Base-by-base conservation (phyloP, 257 asterid genomes). In the Solanum okadae region DNA sequence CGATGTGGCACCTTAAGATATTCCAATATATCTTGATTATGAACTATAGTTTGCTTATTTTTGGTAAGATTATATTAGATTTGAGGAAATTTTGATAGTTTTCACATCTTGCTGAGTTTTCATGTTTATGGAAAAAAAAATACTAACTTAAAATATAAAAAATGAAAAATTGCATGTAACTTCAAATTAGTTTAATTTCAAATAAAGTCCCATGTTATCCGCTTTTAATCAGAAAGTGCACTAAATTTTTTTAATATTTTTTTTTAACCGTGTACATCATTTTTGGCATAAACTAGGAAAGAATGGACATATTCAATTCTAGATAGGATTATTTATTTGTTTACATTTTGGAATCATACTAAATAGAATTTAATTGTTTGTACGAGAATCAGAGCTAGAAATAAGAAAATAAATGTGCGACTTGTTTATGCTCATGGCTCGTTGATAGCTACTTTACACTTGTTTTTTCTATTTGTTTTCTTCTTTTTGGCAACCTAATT, bases 61-160 rank as follows among this genome's bases (percentile, higher is more conserved):
- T 20, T 59, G 10, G 0, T 59, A 59, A 1, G 25, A 59, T 20
- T 59, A 59, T 59, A 20, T 59, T 1, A 56, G 5, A 56, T 6
- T 56, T 59, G 10, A 20, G 25, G 0, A 7, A 59, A 8, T 59
- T 59, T 20, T 59, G 2, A 20, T 59, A 20, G 1, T 20, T 59
- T 59, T 20, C 11, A 59, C 0, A 20, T 0, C 1, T 56, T 20
- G 11, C 2, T 0, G 1, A 3, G 8, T 49, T 49, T 49, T 49
- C 59, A 49, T 0, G 22, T 49, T 49, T 49, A 20, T 20, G 25
- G 3, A 7, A 0, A 20, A 59, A 7, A 20, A 59, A 7, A 15
- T 16, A 59, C 4, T 0, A 59, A 59, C 11, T 59, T 52, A 52
- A 52, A 52, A 18, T 56, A 18, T 56, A 18, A 18, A 56, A 56